phyloP scores from a whole-genome alignment of 768 basidiomycete genomes.

The Leccinum fibrillosum region DNA sequence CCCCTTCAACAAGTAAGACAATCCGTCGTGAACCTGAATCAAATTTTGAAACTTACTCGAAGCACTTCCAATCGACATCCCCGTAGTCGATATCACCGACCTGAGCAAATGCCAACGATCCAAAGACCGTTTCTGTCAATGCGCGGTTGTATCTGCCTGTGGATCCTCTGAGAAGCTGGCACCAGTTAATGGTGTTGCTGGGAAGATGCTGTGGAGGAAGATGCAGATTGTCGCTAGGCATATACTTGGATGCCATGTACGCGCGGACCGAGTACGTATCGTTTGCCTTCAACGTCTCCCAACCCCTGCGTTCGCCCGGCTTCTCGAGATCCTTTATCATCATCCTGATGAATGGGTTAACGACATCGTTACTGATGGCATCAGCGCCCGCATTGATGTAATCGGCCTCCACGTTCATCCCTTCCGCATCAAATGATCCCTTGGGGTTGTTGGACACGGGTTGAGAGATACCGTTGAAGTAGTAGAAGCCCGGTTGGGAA shows the following conservation, averaged over 20 bases:
- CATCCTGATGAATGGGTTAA: conserved; percentile 19
- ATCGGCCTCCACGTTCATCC: conserved; percentile 4
- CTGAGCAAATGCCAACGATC: conserved; percentile 23
- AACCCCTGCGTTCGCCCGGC: conserved; percentile 14
- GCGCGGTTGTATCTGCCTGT: conserved; percentile 34
- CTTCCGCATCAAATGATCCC: conserved; percentile 3
- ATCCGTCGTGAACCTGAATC: background rate
- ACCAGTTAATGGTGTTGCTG: conserved; percentile 29
- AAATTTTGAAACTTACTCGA: conserved; percentile 23
- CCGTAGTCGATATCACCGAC: background rate
- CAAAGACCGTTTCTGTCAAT: conserved; percentile 35
- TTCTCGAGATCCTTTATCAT: conserved; percentile 21
- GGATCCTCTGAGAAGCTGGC: conserved; percentile 29
- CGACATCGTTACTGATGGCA: conserved; percentile 15
- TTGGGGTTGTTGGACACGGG: background rate
- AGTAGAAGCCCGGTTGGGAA: conserved; percentile 9
- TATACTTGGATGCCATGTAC: conserved; percentile 22
- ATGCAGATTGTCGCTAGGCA: conserved; percentile 17
- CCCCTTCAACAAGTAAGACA: conserved; percentile 12
- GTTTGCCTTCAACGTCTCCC: conserved; percentile 24
- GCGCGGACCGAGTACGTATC: conserved; percentile 32
- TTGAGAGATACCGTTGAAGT: conserved; percentile 8
- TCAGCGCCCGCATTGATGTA: conserved; percentile 17
- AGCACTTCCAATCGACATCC: conserved; percentile 27
- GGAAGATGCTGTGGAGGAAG: conserved; percentile 19